Conservation (phyloP, 202 grass and related monocot species). For the Saccharum hybrid region DNA sequence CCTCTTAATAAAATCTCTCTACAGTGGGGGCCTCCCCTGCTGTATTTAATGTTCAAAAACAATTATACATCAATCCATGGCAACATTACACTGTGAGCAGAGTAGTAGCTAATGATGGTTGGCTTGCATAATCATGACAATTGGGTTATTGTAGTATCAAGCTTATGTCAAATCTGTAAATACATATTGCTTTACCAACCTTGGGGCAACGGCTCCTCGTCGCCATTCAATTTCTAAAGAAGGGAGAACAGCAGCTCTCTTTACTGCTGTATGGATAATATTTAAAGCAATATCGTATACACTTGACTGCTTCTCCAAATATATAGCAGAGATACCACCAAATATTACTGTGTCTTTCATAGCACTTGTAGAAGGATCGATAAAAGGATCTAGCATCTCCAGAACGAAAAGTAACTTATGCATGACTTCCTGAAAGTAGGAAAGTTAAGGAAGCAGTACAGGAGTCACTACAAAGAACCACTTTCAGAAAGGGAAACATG, state of each 20-base stretch:
- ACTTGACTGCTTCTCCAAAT: constrained; percentile 71
- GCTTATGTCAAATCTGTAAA: constrained; percentile 40
- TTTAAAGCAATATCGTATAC: constrained; percentile 65
- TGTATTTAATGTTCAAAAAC: not conserved
- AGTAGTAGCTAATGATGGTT: constrained; percentile 24
- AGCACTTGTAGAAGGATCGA: constrained; percentile 66
- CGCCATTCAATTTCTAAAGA: constrained; percentile 93
- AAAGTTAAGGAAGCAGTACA: constrained; percentile 46
- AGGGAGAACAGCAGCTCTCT: constrained; percentile 75
- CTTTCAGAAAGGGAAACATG: constrained; percentile 41
- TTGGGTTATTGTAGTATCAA: constrained; percentile 10
- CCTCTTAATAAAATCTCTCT: not conserved
- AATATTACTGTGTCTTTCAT: constrained; percentile 63
- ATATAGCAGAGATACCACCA: constrained; percentile 63
- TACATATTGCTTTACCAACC: constrained; percentile 53
- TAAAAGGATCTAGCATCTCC: constrained; percentile 94
- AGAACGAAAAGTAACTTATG: constrained; percentile 89
- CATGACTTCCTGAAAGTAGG: constrained; percentile 77
- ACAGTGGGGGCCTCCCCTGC: not conserved
- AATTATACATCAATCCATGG: not conserved
- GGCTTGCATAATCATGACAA: constrained; percentile 20
- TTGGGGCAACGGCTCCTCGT: constrained; percentile 70
- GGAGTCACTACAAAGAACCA: not conserved
- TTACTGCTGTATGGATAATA: constrained; percentile 76
- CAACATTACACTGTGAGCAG: constrained; percentile 2